Percentiles rank a stretch among this genome's conserved stretches.
Conservation (phyloP, 2,329 filamentous ascomycete species). For the Monascus ruber region DNA sequence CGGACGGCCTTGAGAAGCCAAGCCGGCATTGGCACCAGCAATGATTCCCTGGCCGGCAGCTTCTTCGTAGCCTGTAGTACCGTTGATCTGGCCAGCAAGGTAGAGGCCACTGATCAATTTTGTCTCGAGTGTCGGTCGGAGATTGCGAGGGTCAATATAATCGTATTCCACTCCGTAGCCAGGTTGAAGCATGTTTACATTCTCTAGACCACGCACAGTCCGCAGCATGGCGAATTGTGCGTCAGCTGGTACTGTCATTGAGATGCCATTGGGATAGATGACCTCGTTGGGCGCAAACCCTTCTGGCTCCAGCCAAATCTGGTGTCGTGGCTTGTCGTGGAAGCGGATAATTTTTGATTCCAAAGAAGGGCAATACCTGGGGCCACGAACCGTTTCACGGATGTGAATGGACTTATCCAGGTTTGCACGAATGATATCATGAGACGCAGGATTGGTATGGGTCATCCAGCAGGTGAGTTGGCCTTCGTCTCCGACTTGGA, state of each 20-base stretch:
- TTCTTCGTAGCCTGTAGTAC: slow-evolving; percentile 96
- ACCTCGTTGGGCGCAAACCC: slow-evolving; percentile 73
- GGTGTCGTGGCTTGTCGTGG: slow-evolving; percentile 64
- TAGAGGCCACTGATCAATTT: slow-evolving; percentile 83
- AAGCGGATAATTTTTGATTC: slow-evolving; percentile 93
- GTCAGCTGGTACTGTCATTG: slow-evolving; percentile 87
- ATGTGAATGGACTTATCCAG: slow-evolving; percentile 97
- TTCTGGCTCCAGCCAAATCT: slow-evolving; percentile 95
- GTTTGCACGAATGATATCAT: slow-evolving; percentile 75
- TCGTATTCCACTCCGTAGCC: slow-evolving; percentile 98
- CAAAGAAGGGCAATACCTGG: slow-evolving; percentile 87
- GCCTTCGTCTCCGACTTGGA: slow-evolving; percentile 56
- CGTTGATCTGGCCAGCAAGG: slow-evolving; percentile 93
- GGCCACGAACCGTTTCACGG: slow-evolving; percentile 84
- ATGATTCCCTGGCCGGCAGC: slow-evolving; percentile 87
- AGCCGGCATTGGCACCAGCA: slow-evolving; percentile 85
- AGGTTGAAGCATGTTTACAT: slow-evolving; percentile 82
- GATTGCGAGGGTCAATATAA: slow-evolving; percentile 85
- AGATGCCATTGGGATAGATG: slow-evolving; percentile 92
- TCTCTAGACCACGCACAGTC: slow-evolving; percentile 77
- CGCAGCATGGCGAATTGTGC: slow-evolving; percentile 77
- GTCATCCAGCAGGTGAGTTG: slow-evolving; percentile 83
- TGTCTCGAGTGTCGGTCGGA: slow-evolving; percentile 84
- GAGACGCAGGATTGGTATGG: slow-evolving; percentile 70
- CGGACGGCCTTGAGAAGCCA: slow-evolving; percentile 56